phyloP scores from a whole-genome alignment of 495 filamentous ascomycete genomes.

The Penicillium antarcticum region DNA sequence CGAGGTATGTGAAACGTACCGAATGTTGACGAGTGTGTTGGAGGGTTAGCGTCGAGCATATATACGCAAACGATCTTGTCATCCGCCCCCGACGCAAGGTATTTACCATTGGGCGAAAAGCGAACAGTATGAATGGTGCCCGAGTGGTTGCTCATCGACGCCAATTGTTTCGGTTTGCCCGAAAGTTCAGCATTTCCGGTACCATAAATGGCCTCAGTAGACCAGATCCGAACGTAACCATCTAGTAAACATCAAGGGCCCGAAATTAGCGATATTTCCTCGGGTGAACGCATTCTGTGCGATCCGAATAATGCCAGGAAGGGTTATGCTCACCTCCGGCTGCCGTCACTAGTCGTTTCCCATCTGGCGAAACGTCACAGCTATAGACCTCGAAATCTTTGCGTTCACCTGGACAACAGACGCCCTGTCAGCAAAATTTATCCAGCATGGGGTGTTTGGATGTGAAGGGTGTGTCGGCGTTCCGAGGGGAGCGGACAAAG shows the following conservation, averaged over 20 bases:
- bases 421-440: not conserved
- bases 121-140: conserved; percentile 96
- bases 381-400: conserved; percentile 98
- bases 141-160: conserved; percentile 96
- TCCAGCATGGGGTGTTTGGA: not conserved
- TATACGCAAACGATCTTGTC: conserved; percentile 99
- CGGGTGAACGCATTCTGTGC: not conserved
- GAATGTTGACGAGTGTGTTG: conserved; percentile 68
- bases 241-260: conserved; percentile 47
- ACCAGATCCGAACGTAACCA: conserved; percentile 97
- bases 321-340: conserved; percentile 67
- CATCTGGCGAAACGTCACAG: conserved; percentile 94
- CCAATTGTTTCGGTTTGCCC: conserved; percentile 85
- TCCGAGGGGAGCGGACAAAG: conserved; percentile 3
- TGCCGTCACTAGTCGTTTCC: conserved; percentile 83
- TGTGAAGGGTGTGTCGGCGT: not conserved
- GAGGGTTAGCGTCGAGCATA: conserved; percentile 76
- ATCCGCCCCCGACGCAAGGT: conserved; percentile 93
- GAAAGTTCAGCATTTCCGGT: conserved; percentile 62
- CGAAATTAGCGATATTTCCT: conserved; percentile 12
- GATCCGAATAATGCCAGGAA: not conserved
- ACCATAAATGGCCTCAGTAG: conserved; percentile 86
- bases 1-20: conserved; percentile 49
- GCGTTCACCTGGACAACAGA: conserved; percentile 65
- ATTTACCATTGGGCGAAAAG: conserved; percentile 89